Base-by-base conservation (phyloP, 208 protist genomes). In the Polymyxa betae region DNA sequence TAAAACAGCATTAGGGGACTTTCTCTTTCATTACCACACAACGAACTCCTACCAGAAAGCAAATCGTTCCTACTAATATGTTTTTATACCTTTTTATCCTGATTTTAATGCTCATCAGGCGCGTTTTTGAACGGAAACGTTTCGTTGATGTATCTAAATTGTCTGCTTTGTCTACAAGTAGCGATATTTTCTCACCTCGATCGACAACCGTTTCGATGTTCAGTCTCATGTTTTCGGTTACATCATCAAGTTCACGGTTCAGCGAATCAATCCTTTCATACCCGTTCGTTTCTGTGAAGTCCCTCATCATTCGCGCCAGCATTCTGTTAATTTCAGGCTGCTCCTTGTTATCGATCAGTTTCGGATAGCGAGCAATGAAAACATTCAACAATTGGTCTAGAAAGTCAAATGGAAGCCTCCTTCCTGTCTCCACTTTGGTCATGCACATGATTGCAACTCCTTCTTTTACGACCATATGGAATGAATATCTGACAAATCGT, bases 181-280 rank as follows among this genome's bases (percentile, higher is more conserved):
- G 54, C 29, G 54, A 66, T 16, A 66, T 66, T 29, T 66, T 66
- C 54, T 66, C 54, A 29, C 54, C 54, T 66, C 54, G 54, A 29
- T 66, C 54, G 54, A 66, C 54, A 29, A 66, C 54, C 20, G 54
- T 32, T 29, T 66, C 54, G 54, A 66, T 66, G 54, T 66, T 66
- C 54, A 66, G 54, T 16, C 54, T 16, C 54, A 66, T 66, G 54
- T 16, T 66, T 66, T 66, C 54, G 54, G 54, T 29, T 16, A 66
- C 54, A 29, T 66, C 54, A 29, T 66, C 54, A 16, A 66, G 54
- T 29, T 66, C 54, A 16, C 54, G 54, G 54, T 66, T 66, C 54
- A 66, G 16, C 20, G 20, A 32, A 29, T 66, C 54, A 29, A 66
- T 66, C 54, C 54, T 16, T 29, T 32, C 29, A 29, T 32, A 66